These are phyloP conservation scores for Limnanthes douglasii DNA, from an alignment of 345 rosid genomes.

Conservation along the genomic window DNA sequence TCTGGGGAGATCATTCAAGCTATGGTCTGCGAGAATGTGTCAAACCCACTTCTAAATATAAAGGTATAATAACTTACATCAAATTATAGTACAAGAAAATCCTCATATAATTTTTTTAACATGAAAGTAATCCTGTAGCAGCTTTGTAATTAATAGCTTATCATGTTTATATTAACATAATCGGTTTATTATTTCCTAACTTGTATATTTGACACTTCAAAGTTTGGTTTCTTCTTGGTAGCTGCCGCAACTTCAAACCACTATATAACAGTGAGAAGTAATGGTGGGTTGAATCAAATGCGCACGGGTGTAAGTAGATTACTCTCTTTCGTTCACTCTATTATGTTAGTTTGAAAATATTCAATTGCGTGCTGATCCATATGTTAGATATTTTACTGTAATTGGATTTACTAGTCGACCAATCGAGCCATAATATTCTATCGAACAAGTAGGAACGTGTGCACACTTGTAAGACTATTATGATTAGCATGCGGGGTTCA, in stretches of 20 bases:
- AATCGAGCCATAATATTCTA: neutral
- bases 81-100: neutral
- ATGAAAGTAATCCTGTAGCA: neutral
- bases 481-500: too few species aligned
- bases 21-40: slow-evolving; percentile 57
- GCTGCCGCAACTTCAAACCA: slow-evolving; percentile 35
- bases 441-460: neutral
- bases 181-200: too few species aligned
- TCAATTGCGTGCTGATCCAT: neutral
- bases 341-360: neutral
- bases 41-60: slow-evolving; percentile 41
- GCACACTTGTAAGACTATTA: neutral
- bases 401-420: too few species aligned
- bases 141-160: neutral
- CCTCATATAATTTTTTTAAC: neutral
- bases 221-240: slow-evolving; percentile 14
- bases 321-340: neutral
- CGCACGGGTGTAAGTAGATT: slow-evolving; percentile 80
- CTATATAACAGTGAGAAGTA: slow-evolving; percentile 74
- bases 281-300: slow-evolving; percentile 98
- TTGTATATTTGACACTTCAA: neutral
- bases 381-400: too few species aligned
- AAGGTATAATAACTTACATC: slow-evolving; percentile 21
- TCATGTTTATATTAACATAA: too few species aligned
- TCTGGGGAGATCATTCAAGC: slow-evolving; percentile 56